A percentile compares a stretch with the other conserved stretches of the same genome.
These are phyloP conservation scores for Dendrocalamus latiflorus DNA, from an alignment of 202 grass and related monocot species.

Conservation along the genomic window DNA sequence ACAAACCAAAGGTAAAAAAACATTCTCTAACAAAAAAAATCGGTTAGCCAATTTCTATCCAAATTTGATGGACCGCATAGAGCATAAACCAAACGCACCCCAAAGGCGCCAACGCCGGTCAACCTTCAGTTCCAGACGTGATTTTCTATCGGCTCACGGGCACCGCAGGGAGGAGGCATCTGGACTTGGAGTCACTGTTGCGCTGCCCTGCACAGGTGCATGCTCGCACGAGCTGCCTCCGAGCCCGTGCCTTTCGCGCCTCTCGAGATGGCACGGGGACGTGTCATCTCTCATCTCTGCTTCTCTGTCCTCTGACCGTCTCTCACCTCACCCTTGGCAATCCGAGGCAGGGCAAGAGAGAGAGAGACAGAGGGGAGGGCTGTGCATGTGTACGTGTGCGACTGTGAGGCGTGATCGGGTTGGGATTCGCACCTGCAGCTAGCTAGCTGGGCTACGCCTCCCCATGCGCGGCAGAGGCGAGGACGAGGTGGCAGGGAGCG, in stretches of 20 bases:
- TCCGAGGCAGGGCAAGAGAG: neutral
- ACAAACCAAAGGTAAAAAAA: no score
- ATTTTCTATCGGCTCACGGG: neutral
- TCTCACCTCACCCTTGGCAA: neutral
- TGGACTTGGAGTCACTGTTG: neutral
- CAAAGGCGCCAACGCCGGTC: no score
- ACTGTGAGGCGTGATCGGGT: neutral
- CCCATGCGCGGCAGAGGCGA: neutral
- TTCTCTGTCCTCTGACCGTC: conserved; percentile 7
- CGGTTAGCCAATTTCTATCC: no score
- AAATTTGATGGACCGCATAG: no score
- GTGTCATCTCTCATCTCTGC: neutral
- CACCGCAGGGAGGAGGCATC: neutral
- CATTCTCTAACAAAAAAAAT: no score
- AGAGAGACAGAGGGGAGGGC: neutral
- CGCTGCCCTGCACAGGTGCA: neutral
- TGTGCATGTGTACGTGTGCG: neutral
- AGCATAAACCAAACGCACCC: no score
- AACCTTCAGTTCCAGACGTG: neutral
- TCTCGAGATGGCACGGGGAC: conserved; percentile 39
- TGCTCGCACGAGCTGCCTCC: conserved; percentile 3
- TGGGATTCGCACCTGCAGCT: neutral
- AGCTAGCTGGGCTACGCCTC: neutral
- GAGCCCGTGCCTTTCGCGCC: neutral
- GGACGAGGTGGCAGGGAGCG: no score